Percentiles rank a stretch among this genome's conserved stretches.
These are phyloP conservation scores for Wickerhamomyces strasburgensis DNA, from an alignment of 805 yeast species.

Conservation along the genomic window DNA sequence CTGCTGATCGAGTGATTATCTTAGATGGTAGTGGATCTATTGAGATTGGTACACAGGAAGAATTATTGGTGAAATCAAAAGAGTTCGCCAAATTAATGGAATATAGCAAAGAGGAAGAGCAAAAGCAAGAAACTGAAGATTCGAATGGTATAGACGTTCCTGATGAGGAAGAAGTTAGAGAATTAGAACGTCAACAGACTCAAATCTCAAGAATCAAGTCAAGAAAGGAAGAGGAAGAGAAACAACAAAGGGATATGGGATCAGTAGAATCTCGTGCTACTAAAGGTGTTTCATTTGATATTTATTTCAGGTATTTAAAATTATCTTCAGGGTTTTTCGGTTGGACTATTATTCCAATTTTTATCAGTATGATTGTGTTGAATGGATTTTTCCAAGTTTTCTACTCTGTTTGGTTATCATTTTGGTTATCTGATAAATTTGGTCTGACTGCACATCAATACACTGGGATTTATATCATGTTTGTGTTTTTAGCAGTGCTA, in stretches of 20 bases:
- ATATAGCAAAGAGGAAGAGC: constrained; percentile 33
- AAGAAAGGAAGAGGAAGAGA: constrained; percentile 22
- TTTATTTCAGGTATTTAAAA: constrained; percentile 38
- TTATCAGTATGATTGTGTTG: constrained; percentile 20
- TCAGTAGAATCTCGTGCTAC: constrained; percentile 17
- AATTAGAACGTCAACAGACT: constrained; percentile 16
- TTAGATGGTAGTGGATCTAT: constrained; percentile 60
- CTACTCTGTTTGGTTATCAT: constrained; percentile 71
- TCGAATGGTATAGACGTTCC: too few species aligned
- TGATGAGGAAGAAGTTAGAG: constrained; percentile 28
- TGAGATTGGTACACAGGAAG: constrained; percentile 55
- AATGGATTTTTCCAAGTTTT: constrained; percentile 50
- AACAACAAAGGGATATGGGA: constrained; percentile 20
- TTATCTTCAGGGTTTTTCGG: constrained; percentile 44
- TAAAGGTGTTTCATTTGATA: constrained; percentile 19
- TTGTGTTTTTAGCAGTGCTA: constrained; percentile 44
- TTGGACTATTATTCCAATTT: constrained; percentile 25
- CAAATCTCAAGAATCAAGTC: constrained; percentile 20
- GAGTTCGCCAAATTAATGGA: constrained; percentile 50
- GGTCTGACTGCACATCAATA: constrained; percentile 42
- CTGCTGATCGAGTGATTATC: constrained; percentile 67
- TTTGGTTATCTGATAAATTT: constrained; percentile 63
- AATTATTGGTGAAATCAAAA: constrained; percentile 39
- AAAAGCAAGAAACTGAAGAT: constrained; percentile 22
- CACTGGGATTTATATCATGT: constrained; percentile 59